Conservation (phyloP, 1,139 yeast genomes). For the Yamadazyma friedrichii region DNA sequence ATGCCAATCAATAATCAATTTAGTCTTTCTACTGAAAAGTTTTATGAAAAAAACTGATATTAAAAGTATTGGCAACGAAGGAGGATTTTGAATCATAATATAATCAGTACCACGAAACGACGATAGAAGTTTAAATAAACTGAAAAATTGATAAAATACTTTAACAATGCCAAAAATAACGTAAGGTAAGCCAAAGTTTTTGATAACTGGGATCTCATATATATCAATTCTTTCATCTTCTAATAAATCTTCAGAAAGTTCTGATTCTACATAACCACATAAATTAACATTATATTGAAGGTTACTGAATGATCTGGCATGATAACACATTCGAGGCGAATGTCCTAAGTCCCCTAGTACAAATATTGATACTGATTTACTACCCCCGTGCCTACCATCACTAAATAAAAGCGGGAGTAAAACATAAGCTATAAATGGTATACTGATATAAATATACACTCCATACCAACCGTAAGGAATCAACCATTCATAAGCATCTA, state of each 20-base stretch:
- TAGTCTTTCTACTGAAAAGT: conserved; percentile 55
- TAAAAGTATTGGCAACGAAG: conserved; percentile 78
- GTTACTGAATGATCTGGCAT: conserved; percentile 74
- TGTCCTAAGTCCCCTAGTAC: conserved; percentile 95
- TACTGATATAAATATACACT: conserved; percentile 31
- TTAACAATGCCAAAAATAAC: conserved; percentile 59
- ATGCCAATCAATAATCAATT: conserved; percentile 91
- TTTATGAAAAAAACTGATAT: conserved; percentile 57
- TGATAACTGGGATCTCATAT: conserved; percentile 46
- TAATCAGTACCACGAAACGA: conserved; percentile 62
- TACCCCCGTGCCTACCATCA: conserved; percentile 24
- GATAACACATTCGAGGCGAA: conserved; percentile 94
- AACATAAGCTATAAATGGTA: conserved; percentile 37
- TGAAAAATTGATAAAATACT: conserved; percentile 53
- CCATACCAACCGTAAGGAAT: conserved; percentile 39
- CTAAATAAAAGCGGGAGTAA: conserved; percentile 30
- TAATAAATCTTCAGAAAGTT: conserved; percentile 48
- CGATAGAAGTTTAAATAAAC: conserved; percentile 48
- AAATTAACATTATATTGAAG: conserved; percentile 73
- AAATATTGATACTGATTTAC: conserved; percentile 62
- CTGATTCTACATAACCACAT: conserved; percentile 77
- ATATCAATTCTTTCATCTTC: conserved; percentile 55
- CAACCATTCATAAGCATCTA: neutral
- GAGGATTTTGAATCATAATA: conserved; percentile 89
- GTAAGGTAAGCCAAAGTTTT: conserved; percentile 52